Evolutionary conservation across 2,329 filamentous ascomycete genomes (phyloP).

Genomic region (Fusarium acutatum): DNA sequence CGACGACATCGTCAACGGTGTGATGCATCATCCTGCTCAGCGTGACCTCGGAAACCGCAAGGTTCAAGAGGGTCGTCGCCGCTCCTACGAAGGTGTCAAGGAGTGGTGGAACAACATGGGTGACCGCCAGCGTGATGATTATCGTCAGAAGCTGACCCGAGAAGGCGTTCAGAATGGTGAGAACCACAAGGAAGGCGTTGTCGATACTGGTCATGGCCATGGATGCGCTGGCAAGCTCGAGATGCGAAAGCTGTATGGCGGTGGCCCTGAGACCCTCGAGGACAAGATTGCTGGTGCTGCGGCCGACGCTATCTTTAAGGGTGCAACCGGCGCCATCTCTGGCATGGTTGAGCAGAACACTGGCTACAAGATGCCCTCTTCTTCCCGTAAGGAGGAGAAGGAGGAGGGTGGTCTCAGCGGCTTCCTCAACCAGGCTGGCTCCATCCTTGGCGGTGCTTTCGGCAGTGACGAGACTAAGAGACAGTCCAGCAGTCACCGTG

Average conservation of each 20-base stretch:
- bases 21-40: conserved; percentile 89
- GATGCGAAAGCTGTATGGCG: conserved; percentile 73
- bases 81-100: conserved; percentile 83
- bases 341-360: conserved; percentile 57
- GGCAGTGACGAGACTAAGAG: conserved; percentile 63
- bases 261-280: conserved; percentile 57
- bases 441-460: conserved; percentile 71
- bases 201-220: conserved; percentile 86
- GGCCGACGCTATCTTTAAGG: conserved; percentile 65
- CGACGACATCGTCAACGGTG: conserved; percentile 79
- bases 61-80: conserved; percentile 72
- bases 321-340: conserved; percentile 63
- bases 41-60: conserved; percentile 75
- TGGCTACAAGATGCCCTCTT: conserved; percentile 52
- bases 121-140: conserved; percentile 68
- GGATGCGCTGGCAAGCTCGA: conserved; percentile 81
- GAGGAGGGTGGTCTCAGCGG: conserved; percentile 74
- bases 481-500: conserved; percentile 61
- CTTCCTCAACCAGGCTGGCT: conserved; percentile 74
- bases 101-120: conserved; percentile 82
- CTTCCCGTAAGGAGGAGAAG: conserved; percentile 51
- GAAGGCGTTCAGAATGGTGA: conserved; percentile 78
- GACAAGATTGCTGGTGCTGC: conserved; percentile 65
- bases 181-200: conserved; percentile 87
- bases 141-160: conserved; percentile 79